A percentile compares a stretch with the other conserved stretches of the same genome.
Evolutionary conservation across 108 stramenopile genomes (phyloP).

Genomic region (Stephanodiscus triporus): DNA sequence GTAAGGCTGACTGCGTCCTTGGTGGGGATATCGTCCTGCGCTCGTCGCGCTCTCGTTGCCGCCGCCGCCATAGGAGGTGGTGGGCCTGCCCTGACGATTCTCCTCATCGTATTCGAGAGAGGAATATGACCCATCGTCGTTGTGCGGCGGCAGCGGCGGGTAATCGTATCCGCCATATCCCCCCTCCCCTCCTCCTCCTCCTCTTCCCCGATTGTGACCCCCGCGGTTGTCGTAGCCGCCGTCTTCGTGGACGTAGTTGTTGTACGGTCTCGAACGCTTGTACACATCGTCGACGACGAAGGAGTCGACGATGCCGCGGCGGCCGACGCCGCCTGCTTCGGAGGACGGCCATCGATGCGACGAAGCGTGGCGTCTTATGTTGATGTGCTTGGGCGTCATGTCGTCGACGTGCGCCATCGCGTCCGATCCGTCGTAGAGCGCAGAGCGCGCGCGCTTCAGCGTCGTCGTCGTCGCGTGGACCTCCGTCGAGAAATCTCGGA

Average conservation of each 20-base stretch:
- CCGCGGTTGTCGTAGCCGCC: not conserved
- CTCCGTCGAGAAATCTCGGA: not conserved
- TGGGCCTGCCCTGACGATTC: constrained; percentile 3
- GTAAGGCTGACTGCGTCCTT: not conserved
- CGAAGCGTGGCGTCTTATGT: not conserved
- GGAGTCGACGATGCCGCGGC: not conserved
- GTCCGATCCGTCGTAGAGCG: not conserved
- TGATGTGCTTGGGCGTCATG: constrained; percentile 24
- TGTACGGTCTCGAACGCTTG: not conserved
- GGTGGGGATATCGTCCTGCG: not conserved
- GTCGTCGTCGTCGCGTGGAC: not conserved
- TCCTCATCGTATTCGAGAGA: not conserved
- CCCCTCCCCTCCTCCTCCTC: not conserved
- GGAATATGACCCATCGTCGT: not conserved
- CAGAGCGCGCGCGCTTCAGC: not conserved
- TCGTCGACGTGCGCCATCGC: constrained; percentile 13
- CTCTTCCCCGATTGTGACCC: not conserved
- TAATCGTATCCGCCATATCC: not conserved
- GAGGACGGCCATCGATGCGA: no score
- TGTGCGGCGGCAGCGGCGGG: not conserved
- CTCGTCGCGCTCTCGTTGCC: not conserved
- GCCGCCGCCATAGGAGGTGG: not conserved
- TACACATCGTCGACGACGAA: not conserved
- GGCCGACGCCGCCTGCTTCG: no score
- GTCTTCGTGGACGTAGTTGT: not conserved